These are phyloP conservation scores for Sinapis alba DNA, from an alignment of 441 rosid species.

Conservation along the genomic window DNA sequence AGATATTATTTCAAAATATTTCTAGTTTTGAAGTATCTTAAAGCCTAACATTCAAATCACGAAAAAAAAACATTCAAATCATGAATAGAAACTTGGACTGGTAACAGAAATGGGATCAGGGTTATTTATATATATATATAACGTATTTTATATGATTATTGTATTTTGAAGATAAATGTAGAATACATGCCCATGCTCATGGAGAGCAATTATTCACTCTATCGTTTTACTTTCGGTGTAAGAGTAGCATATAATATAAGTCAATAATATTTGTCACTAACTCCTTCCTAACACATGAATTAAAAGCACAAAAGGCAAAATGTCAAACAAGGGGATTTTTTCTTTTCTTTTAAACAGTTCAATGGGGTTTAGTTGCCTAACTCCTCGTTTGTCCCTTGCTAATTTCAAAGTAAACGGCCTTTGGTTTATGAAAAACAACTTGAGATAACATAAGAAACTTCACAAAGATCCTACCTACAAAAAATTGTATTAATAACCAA, in stretches of 20 bases:
- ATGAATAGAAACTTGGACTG: background rate
- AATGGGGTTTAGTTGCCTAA: constrained; percentile 37
- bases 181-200: background rate
- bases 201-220: constrained; percentile 15
- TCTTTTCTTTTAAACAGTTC: background rate
- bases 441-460: background rate
- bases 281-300: constrained; percentile 33
- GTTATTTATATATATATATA: background rate
- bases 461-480: background rate
- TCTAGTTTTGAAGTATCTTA: background rate
- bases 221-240: constrained; percentile 21
- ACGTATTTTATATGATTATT: background rate
- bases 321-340: background rate
- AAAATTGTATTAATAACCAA: background rate
- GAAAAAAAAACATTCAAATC: background rate
- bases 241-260: background rate
- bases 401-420: background rate
- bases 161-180: background rate
- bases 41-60: background rate
- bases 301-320: constrained; percentile 9
- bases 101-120: background rate
- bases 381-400: constrained; percentile 23
- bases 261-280: constrained; percentile 22
- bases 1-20: background rate
- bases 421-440: background rate